A percentile compares a stretch with the other conserved stretches of the same genome.
These are phyloP conservation scores for Vitellaria paradoxa DNA, from an alignment of 179 eudicot species.

Conservation along the genomic window DNA sequence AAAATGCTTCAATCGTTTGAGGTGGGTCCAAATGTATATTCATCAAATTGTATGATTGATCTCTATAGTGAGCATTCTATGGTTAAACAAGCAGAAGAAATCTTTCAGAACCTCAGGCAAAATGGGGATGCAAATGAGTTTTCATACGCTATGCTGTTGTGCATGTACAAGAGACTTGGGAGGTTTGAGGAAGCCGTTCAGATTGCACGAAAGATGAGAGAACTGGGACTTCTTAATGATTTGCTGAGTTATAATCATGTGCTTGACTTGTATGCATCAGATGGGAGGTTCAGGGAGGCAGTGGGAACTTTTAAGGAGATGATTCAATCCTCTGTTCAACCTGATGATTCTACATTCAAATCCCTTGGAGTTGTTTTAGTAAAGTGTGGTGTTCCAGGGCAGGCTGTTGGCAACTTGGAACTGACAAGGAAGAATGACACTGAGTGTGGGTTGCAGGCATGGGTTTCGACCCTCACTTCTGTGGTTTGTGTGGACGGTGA, in stretches of 20 bases:
- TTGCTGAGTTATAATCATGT: slow-evolving; percentile 77
- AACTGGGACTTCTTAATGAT: slow-evolving; percentile 62
- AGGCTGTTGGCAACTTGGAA: slow-evolving; percentile 58
- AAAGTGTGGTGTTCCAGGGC: slow-evolving; percentile 67
- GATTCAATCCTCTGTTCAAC: slow-evolving; percentile 47
- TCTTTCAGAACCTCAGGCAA: slow-evolving; percentile 46
- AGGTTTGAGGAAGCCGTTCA: slow-evolving; percentile 54
- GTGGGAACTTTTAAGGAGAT: slow-evolving; percentile 60
- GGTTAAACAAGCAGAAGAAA: slow-evolving; percentile 66
- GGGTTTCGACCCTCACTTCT: slow-evolving; percentile 55
- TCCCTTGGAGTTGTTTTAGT: slow-evolving; percentile 55
- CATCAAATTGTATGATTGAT: slow-evolving; percentile 86
- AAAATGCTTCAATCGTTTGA: slow-evolving; percentile 47
- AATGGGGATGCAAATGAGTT: slow-evolving; percentile 78
- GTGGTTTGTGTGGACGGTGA: slow-evolving; percentile 34
- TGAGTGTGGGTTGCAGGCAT: slow-evolving; percentile 49
- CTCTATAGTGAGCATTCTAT: slow-evolving; percentile 64
- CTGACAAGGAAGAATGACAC: slow-evolving; percentile 39
- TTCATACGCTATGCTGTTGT: slow-evolving; percentile 85
- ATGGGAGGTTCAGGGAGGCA: slow-evolving; percentile 71
- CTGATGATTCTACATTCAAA: slow-evolving; percentile 68
- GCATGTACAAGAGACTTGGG: slow-evolving; percentile 80
- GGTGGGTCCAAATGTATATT: slow-evolving; percentile 49
- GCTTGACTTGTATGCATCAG: slow-evolving; percentile 54
- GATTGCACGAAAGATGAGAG: slow-evolving; percentile 67